A percentile compares a stretch with the other conserved stretches of the same genome.
These are phyloP conservation scores for Populus hybrid DNA, from an alignment of 441 rosid genomes.

Conservation along the genomic window DNA sequence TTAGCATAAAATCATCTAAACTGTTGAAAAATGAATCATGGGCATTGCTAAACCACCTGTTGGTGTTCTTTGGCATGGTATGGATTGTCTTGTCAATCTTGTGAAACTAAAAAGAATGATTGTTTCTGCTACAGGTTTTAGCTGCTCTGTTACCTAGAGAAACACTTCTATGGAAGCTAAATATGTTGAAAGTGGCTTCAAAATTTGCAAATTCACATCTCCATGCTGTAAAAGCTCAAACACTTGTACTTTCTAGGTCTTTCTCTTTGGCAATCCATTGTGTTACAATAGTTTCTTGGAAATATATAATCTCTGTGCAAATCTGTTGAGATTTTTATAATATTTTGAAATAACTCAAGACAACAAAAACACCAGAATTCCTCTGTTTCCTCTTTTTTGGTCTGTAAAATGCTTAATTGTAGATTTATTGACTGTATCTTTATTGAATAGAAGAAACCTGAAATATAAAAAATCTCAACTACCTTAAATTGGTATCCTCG, in stretches of 20 bases:
- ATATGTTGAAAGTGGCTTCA: slow-evolving; percentile 50
- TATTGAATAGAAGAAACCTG: not conserved
- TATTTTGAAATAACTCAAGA: not conserved
- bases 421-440: not conserved
- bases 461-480: not conserved
- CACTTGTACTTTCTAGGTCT: slow-evolving; percentile 54
- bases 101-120: slow-evolving; percentile 19
- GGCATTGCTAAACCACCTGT: too few relatives aligned
- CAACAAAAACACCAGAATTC: not conserved
- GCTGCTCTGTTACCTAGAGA: slow-evolving; percentile 43
- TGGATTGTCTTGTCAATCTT: not conserved
- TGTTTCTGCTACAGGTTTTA: slow-evolving; percentile 39
- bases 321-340: too few relatives aligned
- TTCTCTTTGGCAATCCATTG: slow-evolving; percentile 4
- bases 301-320: not conserved
- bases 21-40: not conserved
- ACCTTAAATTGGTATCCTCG: not conserved
- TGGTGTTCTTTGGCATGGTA: not conserved
- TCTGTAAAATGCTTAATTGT: not conserved
- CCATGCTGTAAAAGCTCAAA: slow-evolving; percentile 55
- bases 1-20: not conserved
- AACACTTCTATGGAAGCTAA: slow-evolving; percentile 59
- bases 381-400: too few relatives aligned
- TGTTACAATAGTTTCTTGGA: not conserved
- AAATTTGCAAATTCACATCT: slow-evolving; percentile 49